These are phyloP conservation scores for Lentinula detonsa DNA, from an alignment of 768 basidiomycete genomes.

Conservation along the genomic window DNA sequence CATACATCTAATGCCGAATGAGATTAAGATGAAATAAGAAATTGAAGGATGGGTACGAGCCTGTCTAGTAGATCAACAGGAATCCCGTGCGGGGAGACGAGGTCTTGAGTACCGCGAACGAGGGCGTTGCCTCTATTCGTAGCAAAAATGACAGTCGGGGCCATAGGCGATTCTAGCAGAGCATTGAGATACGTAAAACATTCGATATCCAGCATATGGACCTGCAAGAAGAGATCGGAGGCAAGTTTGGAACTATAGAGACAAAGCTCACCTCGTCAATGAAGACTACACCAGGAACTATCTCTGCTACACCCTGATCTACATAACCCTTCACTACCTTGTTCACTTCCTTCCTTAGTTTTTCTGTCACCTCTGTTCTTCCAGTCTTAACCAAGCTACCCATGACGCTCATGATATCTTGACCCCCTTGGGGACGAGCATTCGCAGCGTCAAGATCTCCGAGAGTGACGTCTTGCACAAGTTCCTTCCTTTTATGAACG, in stretches of 20 bases:
- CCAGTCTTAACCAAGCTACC: slow-evolving; percentile 84
- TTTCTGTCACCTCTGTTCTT: slow-evolving; percentile 95
- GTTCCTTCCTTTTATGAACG: slow-evolving; percentile 92
- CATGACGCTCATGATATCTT: slow-evolving; percentile 99
- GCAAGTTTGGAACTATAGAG: not conserved
- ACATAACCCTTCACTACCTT: slow-evolving; percentile 97
- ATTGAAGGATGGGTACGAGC: slow-evolving; percentile 30
- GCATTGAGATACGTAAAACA: slow-evolving; percentile 99
- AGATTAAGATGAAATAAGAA: not conserved
- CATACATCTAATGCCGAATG: slow-evolving; percentile 55
- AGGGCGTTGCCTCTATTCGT: slow-evolving; percentile 92
- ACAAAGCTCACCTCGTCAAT: slow-evolving; percentile 81
- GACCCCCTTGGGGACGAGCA: slow-evolving; percentile 91
- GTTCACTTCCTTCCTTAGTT: slow-evolving; percentile 92
- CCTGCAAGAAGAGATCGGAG: slow-evolving; percentile 37
- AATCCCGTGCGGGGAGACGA: slow-evolving; percentile 88
- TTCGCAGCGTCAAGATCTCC: slow-evolving; percentile 97
- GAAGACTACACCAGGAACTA: slow-evolving; percentile 96
- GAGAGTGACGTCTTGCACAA: slow-evolving; percentile 92
- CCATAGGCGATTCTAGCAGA: slow-evolving; percentile 92
- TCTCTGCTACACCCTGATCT: slow-evolving; percentile 96
- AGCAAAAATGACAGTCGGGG: slow-evolving; percentile 94
- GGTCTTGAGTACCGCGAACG: slow-evolving; percentile 90
- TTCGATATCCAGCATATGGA: slow-evolving; percentile 99
- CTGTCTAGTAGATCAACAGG: slow-evolving; percentile 93